These are phyloP conservation scores for Backusella psychrophila DNA, from an alignment of 192 early-diverging fungal genomes.

Conservation along the genomic window DNA sequence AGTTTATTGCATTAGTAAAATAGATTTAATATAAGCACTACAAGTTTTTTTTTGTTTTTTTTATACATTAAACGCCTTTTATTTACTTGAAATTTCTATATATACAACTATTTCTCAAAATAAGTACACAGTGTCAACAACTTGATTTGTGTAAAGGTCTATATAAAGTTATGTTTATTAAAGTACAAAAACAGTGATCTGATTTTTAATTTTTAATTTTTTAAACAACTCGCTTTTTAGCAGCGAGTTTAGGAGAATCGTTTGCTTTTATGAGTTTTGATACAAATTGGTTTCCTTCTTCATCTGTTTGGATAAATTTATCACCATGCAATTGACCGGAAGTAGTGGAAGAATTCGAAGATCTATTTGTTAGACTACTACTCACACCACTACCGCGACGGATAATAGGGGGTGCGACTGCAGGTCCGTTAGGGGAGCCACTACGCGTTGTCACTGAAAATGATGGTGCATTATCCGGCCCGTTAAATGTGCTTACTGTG, in stretches of 20 bases:
- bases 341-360: background rate
- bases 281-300: slow-evolving; percentile 31
- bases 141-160: background rate
- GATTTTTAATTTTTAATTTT: background rate
- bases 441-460: slow-evolving; percentile 8
- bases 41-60: too few relatives aligned
- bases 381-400: slow-evolving; percentile 13
- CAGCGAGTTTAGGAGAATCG: slow-evolving; percentile 1
- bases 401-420: slow-evolving; percentile 8
- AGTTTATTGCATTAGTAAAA: background rate
- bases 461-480: background rate
- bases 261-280: slow-evolving; percentile 31
- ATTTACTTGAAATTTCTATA: background rate
- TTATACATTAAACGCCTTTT: background rate
- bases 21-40: background rate
- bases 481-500: slow-evolving; percentile 8
- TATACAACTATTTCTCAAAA: background rate
- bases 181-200: background rate
- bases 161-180: background rate
- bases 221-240: slow-evolving; percentile 1
- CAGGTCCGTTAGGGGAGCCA: slow-evolving; percentile 6
- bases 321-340: slow-evolving; percentile 17
- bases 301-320: slow-evolving; percentile 28
- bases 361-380: background rate
- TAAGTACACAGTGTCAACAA: background rate